These are phyloP conservation scores for Thalassiosira exigua DNA, from an alignment of 352 stramenopile genomes.

Conservation along the genomic window DNA sequence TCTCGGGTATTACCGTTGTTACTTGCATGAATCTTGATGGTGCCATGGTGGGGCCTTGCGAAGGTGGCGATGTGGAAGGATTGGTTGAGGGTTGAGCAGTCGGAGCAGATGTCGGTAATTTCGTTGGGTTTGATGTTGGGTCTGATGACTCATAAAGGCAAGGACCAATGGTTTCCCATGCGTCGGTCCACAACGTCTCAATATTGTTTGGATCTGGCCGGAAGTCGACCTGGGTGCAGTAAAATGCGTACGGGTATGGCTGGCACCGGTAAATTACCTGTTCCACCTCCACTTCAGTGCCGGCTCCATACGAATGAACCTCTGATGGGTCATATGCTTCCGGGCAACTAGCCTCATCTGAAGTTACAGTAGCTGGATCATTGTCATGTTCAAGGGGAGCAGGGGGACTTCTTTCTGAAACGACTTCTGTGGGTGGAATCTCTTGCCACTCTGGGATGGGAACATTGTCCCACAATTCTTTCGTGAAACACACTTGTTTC, in stretches of 20 bases:
- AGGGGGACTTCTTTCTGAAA: background rate
- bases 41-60: background rate
- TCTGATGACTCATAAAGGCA: conserved; percentile 9
- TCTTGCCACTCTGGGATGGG: background rate
- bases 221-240: conserved; percentile 38
- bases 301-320: background rate
- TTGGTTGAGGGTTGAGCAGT: background rate
- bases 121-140: conserved; percentile 12
- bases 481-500: conserved; percentile 18
- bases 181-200: conserved; percentile 33
- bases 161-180: conserved; percentile 21
- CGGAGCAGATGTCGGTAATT: background rate
- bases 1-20: background rate
- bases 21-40: background rate
- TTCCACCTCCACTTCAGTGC: conserved; percentile 13
- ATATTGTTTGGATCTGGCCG: conserved; percentile 18
- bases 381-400: too few species aligned
- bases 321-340: conserved; percentile 10
- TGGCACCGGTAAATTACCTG: conserved; percentile 7
- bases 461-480: conserved; percentile 23
- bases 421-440: background rate
- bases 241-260: conserved; percentile 27
- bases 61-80: conserved; percentile 1
- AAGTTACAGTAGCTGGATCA: too few species aligned
- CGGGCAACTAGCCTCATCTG: too few species aligned